These are phyloP conservation scores for Smittium mucronatum DNA, from an alignment of 371 early-diverging fungal genomes.

Conservation along the genomic window DNA sequence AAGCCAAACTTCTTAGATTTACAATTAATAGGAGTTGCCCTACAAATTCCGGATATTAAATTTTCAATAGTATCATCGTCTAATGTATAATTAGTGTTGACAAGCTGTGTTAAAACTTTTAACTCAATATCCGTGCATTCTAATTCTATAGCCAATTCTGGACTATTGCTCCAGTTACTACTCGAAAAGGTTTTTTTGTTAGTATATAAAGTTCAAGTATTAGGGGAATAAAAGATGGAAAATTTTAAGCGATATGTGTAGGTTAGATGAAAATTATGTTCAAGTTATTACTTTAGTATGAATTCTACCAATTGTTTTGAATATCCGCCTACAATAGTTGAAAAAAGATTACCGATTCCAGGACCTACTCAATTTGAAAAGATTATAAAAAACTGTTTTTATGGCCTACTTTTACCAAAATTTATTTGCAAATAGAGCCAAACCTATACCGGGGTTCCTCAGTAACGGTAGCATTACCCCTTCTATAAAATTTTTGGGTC, in stretches of 20 bases:
- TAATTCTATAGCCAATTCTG: background rate
- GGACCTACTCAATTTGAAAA: too few relatives aligned
- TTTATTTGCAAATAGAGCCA: too few relatives aligned
- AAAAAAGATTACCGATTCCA: background rate
- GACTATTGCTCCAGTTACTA: conserved; percentile 13
- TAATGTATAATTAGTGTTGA: conserved; percentile 8
- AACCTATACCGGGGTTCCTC: background rate
- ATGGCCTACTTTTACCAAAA: too few relatives aligned
- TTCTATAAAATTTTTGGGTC: background rate
- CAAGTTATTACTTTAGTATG: background rate
- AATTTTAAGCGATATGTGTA: too few relatives aligned
- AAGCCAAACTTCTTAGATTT: conserved; percentile 26
- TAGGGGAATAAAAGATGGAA: too few relatives aligned
- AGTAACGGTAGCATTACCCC: background rate
- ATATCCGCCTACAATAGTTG: background rate
- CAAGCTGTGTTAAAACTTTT: conserved; percentile 19
- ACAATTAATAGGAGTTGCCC: background rate
- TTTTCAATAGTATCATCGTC: conserved; percentile 9
- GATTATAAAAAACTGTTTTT: too few relatives aligned
- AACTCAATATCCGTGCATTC: conserved; percentile 8
- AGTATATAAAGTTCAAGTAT: conserved; percentile 12
- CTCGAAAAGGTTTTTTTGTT: conserved; percentile 14
- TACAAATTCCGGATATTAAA: conserved; percentile 14
- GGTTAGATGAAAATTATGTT: too few relatives aligned
- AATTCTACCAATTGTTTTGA: background rate